A percentile compares a stretch with the other conserved stretches of the same genome.
Evolutionary conservation across 2,329 filamentous ascomycete genomes (phyloP).

Genomic region (Pleoardoris graminearum): DNA sequence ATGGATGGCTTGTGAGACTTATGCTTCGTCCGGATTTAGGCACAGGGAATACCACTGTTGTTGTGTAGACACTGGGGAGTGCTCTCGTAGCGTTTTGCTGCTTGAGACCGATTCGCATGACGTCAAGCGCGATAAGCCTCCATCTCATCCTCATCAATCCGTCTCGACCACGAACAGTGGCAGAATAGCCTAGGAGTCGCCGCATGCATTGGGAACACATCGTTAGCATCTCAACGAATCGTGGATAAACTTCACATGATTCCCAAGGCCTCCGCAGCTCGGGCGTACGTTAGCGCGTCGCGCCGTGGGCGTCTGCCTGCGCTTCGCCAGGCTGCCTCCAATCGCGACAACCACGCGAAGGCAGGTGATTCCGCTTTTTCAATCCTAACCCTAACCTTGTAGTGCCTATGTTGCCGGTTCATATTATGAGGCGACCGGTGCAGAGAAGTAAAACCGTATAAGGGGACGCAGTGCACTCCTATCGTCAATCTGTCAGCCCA

Average conservation of each 20-base stretch:
- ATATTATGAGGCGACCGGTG: too few relatives aligned
- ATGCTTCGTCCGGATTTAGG: neutral
- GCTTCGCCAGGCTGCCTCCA: neutral
- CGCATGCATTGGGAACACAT: too few relatives aligned
- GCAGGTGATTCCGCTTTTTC: neutral
- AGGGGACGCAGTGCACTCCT: too few relatives aligned
- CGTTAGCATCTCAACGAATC: too few relatives aligned
- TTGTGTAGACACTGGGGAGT: neutral
- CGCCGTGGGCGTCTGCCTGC: neutral
- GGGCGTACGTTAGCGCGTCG: neutral
- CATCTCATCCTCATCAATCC: too few relatives aligned
- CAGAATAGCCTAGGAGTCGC: too few relatives aligned
- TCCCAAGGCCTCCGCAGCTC: neutral
- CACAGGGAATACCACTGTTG: conserved; percentile 5
- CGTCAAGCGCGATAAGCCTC: too few relatives aligned
- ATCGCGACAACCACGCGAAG: neutral
- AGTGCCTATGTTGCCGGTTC: too few relatives aligned
- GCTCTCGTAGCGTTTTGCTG: neutral
- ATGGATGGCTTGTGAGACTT: conserved; percentile 8
- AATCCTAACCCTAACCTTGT: too few relatives aligned
- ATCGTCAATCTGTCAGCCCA: neutral
- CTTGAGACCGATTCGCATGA: too few relatives aligned
- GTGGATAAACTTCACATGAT: neutral
- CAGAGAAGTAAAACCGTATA: too few relatives aligned
- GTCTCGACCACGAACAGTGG: too few relatives aligned